Evolutionary conservation across 2,329 filamentous ascomycete genomes (phyloP).

Genomic region (Calonectria pteridis): DNA sequence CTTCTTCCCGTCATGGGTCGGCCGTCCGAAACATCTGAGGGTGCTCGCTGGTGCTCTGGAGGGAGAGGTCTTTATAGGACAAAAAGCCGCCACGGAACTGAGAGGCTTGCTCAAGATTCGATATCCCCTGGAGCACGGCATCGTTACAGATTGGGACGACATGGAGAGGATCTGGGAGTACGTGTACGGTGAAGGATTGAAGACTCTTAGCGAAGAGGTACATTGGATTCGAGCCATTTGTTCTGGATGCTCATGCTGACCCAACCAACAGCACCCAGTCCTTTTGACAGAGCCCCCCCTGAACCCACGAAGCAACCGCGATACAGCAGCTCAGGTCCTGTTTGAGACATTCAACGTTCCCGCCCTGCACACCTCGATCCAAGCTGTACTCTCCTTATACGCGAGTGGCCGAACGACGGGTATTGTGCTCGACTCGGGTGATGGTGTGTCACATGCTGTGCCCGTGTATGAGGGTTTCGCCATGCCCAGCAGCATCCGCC

Average conservation of each 20-base stretch:
- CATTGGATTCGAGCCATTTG: conserved; percentile 13
- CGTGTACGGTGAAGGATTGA: conserved; percentile 94
- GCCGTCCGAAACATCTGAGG: conserved; percentile 92
- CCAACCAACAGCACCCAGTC: conserved; percentile 80
- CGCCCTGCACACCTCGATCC: conserved; percentile 95
- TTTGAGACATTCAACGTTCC: conserved; percentile 99
- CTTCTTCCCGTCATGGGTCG: conserved; percentile 97
- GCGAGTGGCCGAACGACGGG: conserved; percentile 96
- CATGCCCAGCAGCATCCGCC: conserved; percentile 92
- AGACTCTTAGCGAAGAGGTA: conserved; percentile 97
- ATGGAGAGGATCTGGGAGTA: conserved; percentile 99
- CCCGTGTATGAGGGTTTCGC: conserved; percentile 98
- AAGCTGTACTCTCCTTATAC: conserved; percentile 95
- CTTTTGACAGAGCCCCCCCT: conserved; percentile 95
- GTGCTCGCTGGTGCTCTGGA: conserved; percentile 97
- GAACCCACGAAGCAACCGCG: conserved; percentile 95
- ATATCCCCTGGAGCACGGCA: conserved; percentile 96
- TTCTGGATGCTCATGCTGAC: conserved; percentile 32
- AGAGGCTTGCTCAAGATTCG: conserved; percentile 94
- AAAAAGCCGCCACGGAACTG: conserved; percentile 87
- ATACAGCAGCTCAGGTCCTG: conserved; percentile 95
- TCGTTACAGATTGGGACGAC: conserved; percentile 99
- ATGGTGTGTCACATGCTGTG: conserved; percentile 96
- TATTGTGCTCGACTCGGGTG: conserved; percentile 93
- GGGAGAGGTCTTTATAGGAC: conserved; percentile 96